Evolutionary conservation across 164 flowering plant genomes (phyloP), one percentile per base, ranked within the genome.

Genomic region (Echeveria elegans): DNA sequence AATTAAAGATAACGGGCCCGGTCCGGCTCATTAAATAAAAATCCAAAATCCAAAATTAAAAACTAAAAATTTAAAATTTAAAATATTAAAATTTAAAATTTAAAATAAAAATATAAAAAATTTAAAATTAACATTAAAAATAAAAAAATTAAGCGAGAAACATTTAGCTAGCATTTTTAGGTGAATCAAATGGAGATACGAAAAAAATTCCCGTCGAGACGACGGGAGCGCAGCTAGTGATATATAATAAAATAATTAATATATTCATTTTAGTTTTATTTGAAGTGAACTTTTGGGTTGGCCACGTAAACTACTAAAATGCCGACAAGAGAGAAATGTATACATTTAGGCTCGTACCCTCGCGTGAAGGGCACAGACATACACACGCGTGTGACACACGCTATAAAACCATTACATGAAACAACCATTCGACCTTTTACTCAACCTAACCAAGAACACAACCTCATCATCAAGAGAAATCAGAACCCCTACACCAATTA

Each of bases 361-460:
- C 32, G 32, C 61, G 61, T 56, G 32, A 56, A 53, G 0, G 24
- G 26, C 60, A 53, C 60, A 53, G 60, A 56, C 61, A 56, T 12
- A 56, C 5, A 56, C 32, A 56, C 32, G 61, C 61, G 61, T 56
- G 61, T 56, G 61, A 28, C 61, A 28, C 61, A 56, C 61, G 32
- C 61, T 56, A 56, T 56, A 56, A 56, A 56, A 24, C 61, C 32
- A 26, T 28, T 56, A 56, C 32, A 56, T 56, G 61, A 24, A 26
- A 56, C 61, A 56, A 56, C 32, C 61, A 26, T 29, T 26, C 18
- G 32, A 56, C 19, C 18, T 19, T 56, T 56, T 43, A 43, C 28
- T 56, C 61, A 19, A 56, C 32, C 32, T 11, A 28, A 29, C 30
- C 31, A 56, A 19, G 15, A 56, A 26, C 60, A n/a, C 30, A 56